Evolutionary conservation across 2,329 filamentous ascomycete genomes (phyloP).

Genomic region (Penicillium sclerotigenum): DNA sequence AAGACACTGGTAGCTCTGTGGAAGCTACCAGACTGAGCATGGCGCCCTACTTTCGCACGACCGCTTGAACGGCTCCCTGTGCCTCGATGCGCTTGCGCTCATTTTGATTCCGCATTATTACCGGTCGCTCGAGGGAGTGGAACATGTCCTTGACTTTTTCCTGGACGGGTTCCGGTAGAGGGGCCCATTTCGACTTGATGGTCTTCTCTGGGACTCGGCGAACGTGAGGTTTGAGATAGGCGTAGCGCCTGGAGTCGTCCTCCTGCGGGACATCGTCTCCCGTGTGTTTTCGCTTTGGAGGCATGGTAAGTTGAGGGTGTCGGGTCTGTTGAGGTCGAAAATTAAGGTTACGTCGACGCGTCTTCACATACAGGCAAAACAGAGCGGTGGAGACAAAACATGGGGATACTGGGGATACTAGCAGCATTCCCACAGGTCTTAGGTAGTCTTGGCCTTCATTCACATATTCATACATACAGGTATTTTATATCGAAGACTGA

Average conservation of each 20-base stretch:
- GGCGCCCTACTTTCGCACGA: slow-evolving; percentile 41
- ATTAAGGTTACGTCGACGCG: slow-evolving; percentile 14
- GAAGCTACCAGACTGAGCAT: background rate
- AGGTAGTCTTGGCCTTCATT: background rate
- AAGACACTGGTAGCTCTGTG: background rate
- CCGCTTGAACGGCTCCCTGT: slow-evolving; percentile 40
- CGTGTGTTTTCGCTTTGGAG: slow-evolving; percentile 31
- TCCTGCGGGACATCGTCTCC: slow-evolving; percentile 15
- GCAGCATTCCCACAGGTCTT: background rate
- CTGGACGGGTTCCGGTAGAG: slow-evolving; percentile 43
- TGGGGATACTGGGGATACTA: background rate
- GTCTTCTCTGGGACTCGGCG: slow-evolving; percentile 43
- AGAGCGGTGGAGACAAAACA: slow-evolving; percentile 11
- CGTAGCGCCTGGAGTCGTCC: slow-evolving; percentile 31
- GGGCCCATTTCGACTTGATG: slow-evolving; percentile 47
- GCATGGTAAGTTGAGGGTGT: slow-evolving; percentile 18
- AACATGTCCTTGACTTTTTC: slow-evolving; percentile 45
- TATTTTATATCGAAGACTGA: background rate
- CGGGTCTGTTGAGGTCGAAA: background rate
- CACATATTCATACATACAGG: background rate
- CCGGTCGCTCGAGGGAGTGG: slow-evolving; percentile 41
- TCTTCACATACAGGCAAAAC: slow-evolving; percentile 19
- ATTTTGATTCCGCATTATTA: slow-evolving; percentile 43
- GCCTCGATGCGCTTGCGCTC: slow-evolving; percentile 44
- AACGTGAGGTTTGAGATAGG: slow-evolving; percentile 41